Evolutionary conservation across 2,329 filamentous ascomycete species (phyloP).

Genomic region (Polychaeton citri): DNA sequence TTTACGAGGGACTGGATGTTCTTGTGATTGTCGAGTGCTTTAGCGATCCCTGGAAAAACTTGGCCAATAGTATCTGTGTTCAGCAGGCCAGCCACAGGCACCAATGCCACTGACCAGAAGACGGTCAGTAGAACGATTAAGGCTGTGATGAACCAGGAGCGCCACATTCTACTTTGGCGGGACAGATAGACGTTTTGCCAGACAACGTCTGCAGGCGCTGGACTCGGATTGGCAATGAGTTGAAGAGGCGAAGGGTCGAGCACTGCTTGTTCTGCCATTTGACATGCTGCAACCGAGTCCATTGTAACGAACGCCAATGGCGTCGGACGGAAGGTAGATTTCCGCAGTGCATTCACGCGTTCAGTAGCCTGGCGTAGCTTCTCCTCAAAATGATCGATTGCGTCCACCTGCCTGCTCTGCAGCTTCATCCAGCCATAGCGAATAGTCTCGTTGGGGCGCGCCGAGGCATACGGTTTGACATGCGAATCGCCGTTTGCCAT

Average conservation of each 20-base stretch:
- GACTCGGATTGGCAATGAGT: slow-evolving; percentile 72
- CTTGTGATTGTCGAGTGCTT: slow-evolving; percentile 52
- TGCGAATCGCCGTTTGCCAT: slow-evolving; percentile 18
- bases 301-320: slow-evolving; percentile 92
- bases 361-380: slow-evolving; percentile 68
- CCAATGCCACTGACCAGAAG: slow-evolving; percentile 75
- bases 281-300: slow-evolving; percentile 81
- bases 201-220: slow-evolving; percentile 81
- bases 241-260: slow-evolving; percentile 81
- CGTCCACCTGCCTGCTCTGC: slow-evolving; percentile 62
- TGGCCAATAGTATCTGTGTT: slow-evolving; percentile 69
- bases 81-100: slow-evolving; percentile 63
- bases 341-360: slow-evolving; percentile 54
- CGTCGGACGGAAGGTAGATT: slow-evolving; percentile 62
- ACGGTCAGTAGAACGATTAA: slow-evolving; percentile 74
- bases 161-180: slow-evolving; percentile 56
- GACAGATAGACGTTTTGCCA: slow-evolving; percentile 88
- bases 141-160: slow-evolving; percentile 71
- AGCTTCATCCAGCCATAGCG: slow-evolving; percentile 68
- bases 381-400: slow-evolving; percentile 89
- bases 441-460: slow-evolving; percentile 56
- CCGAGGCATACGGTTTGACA: slow-evolving; percentile 30
- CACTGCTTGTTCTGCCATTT: slow-evolving; percentile 93
- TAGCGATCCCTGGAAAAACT: slow-evolving; percentile 56
- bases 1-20: slow-evolving; percentile 66